These are phyloP conservation scores for Yamadazyma pseudoaaseri DNA, from an alignment of 1,139 yeast genomes.

Conservation along the genomic window DNA sequence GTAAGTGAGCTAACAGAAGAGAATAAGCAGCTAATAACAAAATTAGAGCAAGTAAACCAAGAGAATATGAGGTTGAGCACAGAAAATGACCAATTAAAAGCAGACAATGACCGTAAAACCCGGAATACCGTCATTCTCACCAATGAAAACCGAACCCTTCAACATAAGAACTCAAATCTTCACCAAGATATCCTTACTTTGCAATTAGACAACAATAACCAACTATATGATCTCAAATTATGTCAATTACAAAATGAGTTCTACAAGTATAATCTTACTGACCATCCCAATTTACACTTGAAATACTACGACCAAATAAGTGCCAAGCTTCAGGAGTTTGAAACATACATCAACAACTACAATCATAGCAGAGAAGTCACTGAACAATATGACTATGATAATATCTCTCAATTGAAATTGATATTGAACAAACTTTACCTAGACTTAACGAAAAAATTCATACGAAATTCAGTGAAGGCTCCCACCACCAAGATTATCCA, in stretches of 20 bases:
- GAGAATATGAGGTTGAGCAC: neutral
- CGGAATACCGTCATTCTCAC: neutral
- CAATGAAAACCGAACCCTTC: neutral
- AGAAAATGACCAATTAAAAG: neutral
- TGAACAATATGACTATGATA: constrained; percentile 11
- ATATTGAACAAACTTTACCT: constrained; percentile 11
- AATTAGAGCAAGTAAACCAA: constrained; percentile 1
- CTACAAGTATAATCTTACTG: constrained; percentile 6
- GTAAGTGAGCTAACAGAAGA: constrained; percentile 1
- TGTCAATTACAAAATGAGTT: constrained; percentile 11
- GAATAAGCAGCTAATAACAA: neutral
- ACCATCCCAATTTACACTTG: constrained; percentile 9
- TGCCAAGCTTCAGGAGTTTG: constrained; percentile 11
- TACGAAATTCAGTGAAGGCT: constrained; percentile 7
- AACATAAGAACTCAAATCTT: constrained; percentile 4
- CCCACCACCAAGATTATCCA: constrained; percentile 5
- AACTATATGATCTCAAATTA: constrained; percentile 10
- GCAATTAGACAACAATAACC: constrained; percentile 10
- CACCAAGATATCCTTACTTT: constrained; percentile 7
- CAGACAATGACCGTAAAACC: neutral
- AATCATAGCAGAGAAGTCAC: constrained; percentile 2
- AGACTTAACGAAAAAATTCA: constrained; percentile 12
- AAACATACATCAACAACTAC: constrained; percentile 7
- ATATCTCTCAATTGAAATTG: constrained; percentile 11
- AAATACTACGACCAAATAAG: constrained; percentile 12